These are phyloP conservation scores for Fabrea salina DNA, from an alignment of 169 alveolate species.

Conservation along the genomic window DNA sequence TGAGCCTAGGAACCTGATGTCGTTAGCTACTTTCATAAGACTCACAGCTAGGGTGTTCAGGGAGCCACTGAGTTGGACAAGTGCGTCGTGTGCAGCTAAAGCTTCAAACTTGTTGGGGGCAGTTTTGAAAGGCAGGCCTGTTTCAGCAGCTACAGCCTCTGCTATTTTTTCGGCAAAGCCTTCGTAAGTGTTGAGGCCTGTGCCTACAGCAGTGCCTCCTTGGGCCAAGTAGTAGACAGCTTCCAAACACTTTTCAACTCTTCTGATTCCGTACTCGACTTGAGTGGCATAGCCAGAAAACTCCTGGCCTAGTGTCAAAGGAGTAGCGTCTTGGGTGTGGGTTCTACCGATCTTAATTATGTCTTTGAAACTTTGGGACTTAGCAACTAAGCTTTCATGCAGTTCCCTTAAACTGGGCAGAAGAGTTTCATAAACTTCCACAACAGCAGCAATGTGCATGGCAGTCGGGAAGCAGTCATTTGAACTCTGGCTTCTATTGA, in stretches of 20 bases:
- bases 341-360: slow-evolving; percentile 91
- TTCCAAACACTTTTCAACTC: slow-evolving; percentile 64
- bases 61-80: slow-evolving; percentile 74
- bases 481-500: slow-evolving; percentile 84
- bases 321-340: slow-evolving; percentile 92
- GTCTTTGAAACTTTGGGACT: slow-evolving; percentile 65
- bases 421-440: slow-evolving; percentile 50
- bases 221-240: slow-evolving; percentile 78
- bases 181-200: slow-evolving; percentile 83
- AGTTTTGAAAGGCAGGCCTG: slow-evolving; percentile 72
- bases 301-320: slow-evolving; percentile 90
- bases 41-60: slow-evolving; percentile 76
- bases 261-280: slow-evolving; percentile 54
- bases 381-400: slow-evolving; percentile 52
- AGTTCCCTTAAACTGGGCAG: slow-evolving; percentile 67
- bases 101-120: slow-evolving; percentile 89
- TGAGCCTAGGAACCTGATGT: slow-evolving; percentile 80
- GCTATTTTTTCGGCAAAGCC: slow-evolving; percentile 86
- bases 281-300: slow-evolving; percentile 84
- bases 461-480: slow-evolving; percentile 92
- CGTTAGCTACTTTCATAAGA: slow-evolving; percentile 86
- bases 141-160: slow-evolving; percentile 51
- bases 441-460: slow-evolving; percentile 86
- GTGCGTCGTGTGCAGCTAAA: slow-evolving; percentile 81
- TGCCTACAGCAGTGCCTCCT: slow-evolving; percentile 95